phyloP scores from a whole-genome alignment of 805 yeast genomes.

The Ogataea populi-albae region DNA sequence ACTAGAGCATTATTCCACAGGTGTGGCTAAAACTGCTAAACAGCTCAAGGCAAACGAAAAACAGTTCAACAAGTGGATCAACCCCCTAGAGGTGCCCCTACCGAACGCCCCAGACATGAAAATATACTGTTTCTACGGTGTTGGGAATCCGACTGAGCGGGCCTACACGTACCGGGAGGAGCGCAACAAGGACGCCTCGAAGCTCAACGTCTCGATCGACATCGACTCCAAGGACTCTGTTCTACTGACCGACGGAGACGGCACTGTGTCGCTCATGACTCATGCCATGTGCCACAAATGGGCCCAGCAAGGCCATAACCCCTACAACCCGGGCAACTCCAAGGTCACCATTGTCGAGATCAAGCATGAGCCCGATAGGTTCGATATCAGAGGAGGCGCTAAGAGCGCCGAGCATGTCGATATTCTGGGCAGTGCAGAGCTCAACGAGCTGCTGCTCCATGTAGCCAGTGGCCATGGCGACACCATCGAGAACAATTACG shows the following conservation, averaged over 20 bases:
- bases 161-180: slow-evolving; percentile 83
- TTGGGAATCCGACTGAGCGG: slow-evolving; percentile 95
- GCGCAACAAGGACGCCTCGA: slow-evolving; percentile 44
- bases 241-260: slow-evolving; percentile 88
- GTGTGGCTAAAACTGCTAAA: slow-evolving; percentile 56
- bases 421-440: slow-evolving; percentile 86
- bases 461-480: slow-evolving; percentile 83
- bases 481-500: slow-evolving; percentile 54
- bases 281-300: slow-evolving; percentile 80
- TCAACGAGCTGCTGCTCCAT: slow-evolving; percentile 78
- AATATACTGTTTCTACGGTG: slow-evolving; percentile 87
- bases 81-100: slow-evolving; percentile 87
- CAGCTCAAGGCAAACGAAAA: slow-evolving; percentile 66
- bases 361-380: slow-evolving; percentile 87
- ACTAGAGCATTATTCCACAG: slow-evolving; percentile 71
- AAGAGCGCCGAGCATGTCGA: slow-evolving; percentile 98
- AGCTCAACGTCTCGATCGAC: slow-evolving; percentile 71
- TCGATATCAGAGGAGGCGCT: slow-evolving; percentile 96
- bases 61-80: slow-evolving; percentile 84
- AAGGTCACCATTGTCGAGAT: slow-evolving; percentile 83
- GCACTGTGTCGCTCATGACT: slow-evolving; percentile 84
- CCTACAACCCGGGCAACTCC: slow-evolving; percentile 76
- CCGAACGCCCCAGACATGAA: slow-evolving; percentile 94
- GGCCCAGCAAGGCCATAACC: slow-evolving; percentile 39
- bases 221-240: slow-evolving; percentile 65